phyloP scores from a whole-genome alignment of 176 grass and related monocot genomes.

The Musa troglodytarum region DNA sequence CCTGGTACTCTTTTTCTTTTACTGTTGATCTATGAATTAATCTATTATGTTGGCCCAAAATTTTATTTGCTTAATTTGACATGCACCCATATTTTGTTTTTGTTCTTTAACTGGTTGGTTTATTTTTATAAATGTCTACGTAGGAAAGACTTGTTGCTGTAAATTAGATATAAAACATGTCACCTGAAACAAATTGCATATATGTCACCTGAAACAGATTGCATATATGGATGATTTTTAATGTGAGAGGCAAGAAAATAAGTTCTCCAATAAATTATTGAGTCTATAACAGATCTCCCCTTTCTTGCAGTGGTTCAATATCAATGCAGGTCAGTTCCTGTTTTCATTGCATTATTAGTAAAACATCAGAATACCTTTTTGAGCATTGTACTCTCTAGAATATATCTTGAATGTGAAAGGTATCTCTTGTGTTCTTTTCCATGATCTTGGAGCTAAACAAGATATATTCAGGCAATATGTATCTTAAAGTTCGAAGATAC shows the following conservation, averaged over 20 bases:
- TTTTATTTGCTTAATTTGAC: not conserved
- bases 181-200: no score
- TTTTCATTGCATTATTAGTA: slow-evolving; percentile 1
- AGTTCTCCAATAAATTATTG: not conserved
- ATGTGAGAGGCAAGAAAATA: not conserved
- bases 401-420: no score
- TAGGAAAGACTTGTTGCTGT: not conserved
- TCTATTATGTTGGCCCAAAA: not conserved
- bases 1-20: not conserved
- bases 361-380: not conserved
- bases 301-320: not conserved
- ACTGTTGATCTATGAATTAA: not conserved
- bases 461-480: no score
- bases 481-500: no score
- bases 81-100: not conserved
- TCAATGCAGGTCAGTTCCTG: slow-evolving; percentile 14
- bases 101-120: not conserved
- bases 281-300: not conserved
- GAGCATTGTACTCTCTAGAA: no score
- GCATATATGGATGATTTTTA: not conserved
- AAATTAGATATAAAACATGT: not conserved
- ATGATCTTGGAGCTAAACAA: no score
- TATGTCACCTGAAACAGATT: no score
- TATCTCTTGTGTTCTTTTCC: no score
- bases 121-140: not conserved